Evolutionary conservation across 768 basidiomycete species (phyloP), one percentile per base, ranked within the genome.

Genomic region (Agaricus sinodeliciosus): DNA sequence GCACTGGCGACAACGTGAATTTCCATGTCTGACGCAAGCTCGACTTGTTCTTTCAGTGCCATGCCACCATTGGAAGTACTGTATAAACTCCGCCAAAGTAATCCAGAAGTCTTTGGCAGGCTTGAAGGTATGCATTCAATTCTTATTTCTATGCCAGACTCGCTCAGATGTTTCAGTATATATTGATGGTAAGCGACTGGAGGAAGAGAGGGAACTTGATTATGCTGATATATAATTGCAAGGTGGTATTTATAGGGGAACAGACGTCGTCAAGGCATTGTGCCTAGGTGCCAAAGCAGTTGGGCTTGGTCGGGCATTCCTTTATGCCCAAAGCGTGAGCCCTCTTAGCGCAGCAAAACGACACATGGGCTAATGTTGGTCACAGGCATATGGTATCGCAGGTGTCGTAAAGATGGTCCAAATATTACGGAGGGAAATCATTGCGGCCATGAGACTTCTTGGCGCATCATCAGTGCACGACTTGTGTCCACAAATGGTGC

Each of bases 221-320:
- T 43, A 41, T 9, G 5, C 13, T 34, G n/a, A 55, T 35, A 43
- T 12, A 26, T 31, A 6, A 5, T 36, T 37, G 26, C 27, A 55
- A 58, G 58, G 58, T 25, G 58, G 56, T 5, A 39, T 54, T 12
- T 43, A 59, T 11, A 50, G 58, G 22, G 58, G 58, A 37, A 59
- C 58, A 31, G 93, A 94, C 69, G 84, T 94, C 13, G 69, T 96
- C 44, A 96, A 95, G 67, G 93, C 93, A 0, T 69, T 95, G 9
- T 94, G 91, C 63, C 73, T 96, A 7, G 94, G 94, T 9, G 94
- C 94, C 3, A 84, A 69, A 57, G 90, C 86, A 7, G 90, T 94
- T 15, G 93, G 94, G 3, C 69, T 96, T 28, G 94, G 94, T 2
- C 75, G 94, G 12, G 77, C 87, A 12, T 90, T 94, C 73, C 74